Percentiles rank a stretch among this genome's conserved stretches.
phyloP scores from a whole-genome alignment of 2,329 filamentous ascomycete species.

The Rasamsonia emersonii region DNA sequence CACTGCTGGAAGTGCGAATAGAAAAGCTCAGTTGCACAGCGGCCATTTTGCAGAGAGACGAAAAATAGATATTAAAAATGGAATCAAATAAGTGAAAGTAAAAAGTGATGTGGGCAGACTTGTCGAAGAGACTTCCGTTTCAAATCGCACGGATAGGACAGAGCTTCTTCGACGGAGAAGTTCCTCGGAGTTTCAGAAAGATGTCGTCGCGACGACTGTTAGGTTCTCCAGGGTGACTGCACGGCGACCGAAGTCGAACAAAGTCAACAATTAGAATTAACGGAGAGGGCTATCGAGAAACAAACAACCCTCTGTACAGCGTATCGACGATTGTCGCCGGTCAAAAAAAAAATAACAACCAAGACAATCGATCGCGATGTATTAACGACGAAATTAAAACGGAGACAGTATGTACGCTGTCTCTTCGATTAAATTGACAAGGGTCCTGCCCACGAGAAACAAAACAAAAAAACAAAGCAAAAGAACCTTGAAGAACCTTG shows the following conservation, averaged over 20 bases:
- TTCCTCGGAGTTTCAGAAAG: slow-evolving; percentile 12
- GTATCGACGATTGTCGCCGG: too few relatives aligned
- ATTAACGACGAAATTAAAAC: too few relatives aligned
- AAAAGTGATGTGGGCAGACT: slow-evolving; percentile 10
- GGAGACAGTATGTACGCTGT: too few relatives aligned
- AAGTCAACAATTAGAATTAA: slow-evolving; percentile 3
- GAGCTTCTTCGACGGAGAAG: slow-evolving; percentile 12
- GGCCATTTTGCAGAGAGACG: slow-evolving; percentile 59
- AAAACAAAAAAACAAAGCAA: slow-evolving; percentile 2
- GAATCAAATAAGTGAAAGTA: slow-evolving; percentile 10
- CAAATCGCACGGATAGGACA: slow-evolving; percentile 5
- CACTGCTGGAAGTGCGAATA: slow-evolving; percentile 88
- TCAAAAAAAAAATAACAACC: too few relatives aligned
- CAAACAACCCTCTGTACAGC: too few relatives aligned
- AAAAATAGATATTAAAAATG: slow-evolving; percentile 23
- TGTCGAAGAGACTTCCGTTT: slow-evolving; percentile 14
- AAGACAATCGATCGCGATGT: too few relatives aligned
- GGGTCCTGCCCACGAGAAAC: too few relatives aligned
- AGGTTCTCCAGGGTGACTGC: slow-evolving; percentile 2
- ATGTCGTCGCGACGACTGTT: slow-evolving; percentile 12
- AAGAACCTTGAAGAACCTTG: slow-evolving; percentile 3
- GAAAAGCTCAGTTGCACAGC: slow-evolving; percentile 90
- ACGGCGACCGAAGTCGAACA: too few relatives aligned
- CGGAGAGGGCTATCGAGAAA: slow-evolving; percentile 1
- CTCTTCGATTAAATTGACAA: too few relatives aligned